These are phyloP conservation scores for Phytophthora sansomeana DNA, from an alignment of 352 stramenopile genomes.

Conservation along the genomic window DNA sequence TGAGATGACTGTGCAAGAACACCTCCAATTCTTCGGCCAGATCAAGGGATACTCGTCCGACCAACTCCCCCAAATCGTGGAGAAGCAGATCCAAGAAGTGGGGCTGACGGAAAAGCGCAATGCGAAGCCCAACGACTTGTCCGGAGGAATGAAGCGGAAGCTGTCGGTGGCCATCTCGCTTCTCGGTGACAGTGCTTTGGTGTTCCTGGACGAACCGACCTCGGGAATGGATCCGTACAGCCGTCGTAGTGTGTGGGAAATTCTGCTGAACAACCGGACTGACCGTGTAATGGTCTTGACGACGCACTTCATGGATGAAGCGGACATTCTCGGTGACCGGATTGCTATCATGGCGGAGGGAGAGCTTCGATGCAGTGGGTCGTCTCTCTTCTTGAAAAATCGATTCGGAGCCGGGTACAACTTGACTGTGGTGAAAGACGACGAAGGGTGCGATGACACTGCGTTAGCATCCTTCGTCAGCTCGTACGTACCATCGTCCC, in stretches of 20 bases:
- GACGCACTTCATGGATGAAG: conserved; percentile 95
- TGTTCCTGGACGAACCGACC: conserved; percentile 92
- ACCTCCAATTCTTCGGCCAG: no score
- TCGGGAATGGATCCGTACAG: conserved; percentile 95
- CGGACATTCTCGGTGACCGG: conserved; percentile 80
- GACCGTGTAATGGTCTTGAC: conserved; percentile 80
- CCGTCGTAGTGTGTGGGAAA: conserved; percentile 92
- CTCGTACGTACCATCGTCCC: no score
- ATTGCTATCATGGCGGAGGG: conserved; percentile 88
- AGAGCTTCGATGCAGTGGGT: conserved; percentile 66
- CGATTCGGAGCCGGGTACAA: conserved; percentile 74
- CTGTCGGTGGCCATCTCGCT: conserved; percentile 90
- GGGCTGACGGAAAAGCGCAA: conserved; percentile 62
- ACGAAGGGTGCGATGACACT: no score
- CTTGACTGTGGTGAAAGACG: no score
- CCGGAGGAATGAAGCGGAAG: conserved; percentile 91
- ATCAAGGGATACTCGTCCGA: no score
- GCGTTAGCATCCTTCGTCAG: no score
- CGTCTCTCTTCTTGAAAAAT: conserved; percentile 81
- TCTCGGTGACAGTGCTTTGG: conserved; percentile 80
- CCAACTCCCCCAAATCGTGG: no score
- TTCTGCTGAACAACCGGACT: conserved; percentile 63
- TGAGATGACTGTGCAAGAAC: no score
- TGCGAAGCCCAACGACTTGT: conserved; percentile 59
- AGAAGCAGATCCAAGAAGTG: conserved; percentile 62